These are phyloP conservation scores for Gynochthodes officinalis DNA, from an alignment of 257 asterid species.

Conservation along the genomic window DNA sequence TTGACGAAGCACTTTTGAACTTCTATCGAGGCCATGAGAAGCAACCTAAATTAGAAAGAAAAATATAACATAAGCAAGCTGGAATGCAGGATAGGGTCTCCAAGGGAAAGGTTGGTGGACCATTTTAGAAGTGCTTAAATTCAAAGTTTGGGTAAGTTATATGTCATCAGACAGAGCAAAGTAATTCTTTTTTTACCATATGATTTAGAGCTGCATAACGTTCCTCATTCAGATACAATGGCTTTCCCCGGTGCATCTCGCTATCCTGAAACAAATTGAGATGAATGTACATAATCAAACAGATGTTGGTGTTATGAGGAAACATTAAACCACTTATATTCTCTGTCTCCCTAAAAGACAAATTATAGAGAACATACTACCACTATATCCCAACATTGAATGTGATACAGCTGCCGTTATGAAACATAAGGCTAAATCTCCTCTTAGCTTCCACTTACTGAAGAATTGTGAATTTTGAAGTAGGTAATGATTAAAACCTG, in stretches of 20 bases:
- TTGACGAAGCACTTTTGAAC: conserved; percentile 89
- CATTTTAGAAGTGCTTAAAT: not conserved
- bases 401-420: not conserved
- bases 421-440: not conserved
- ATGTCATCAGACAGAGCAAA: not conserved
- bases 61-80: conserved; percentile 20
- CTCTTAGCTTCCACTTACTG: not conserved
- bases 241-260: conserved; percentile 86
- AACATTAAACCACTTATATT: conserved; percentile 2
- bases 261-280: conserved; percentile 57
- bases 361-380: not conserved
- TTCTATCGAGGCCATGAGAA: conserved; percentile 94
- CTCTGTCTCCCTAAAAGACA: not conserved
- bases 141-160: not conserved
- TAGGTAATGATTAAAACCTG: not conserved
- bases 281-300: conserved; percentile 10
- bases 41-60: conserved; percentile 64
- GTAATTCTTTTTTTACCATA: conserved; percentile 51
- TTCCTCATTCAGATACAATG: conserved; percentile 82
- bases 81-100: not conserved
- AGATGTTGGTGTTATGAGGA: not conserved
- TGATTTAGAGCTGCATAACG: conserved; percentile 85
- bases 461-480: not conserved
- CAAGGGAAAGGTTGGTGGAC: not conserved
- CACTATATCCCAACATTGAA: not conserved